phyloP scores from a whole-genome alignment of 345 rosid genomes.

The Lagerstroemia speciosa region DNA sequence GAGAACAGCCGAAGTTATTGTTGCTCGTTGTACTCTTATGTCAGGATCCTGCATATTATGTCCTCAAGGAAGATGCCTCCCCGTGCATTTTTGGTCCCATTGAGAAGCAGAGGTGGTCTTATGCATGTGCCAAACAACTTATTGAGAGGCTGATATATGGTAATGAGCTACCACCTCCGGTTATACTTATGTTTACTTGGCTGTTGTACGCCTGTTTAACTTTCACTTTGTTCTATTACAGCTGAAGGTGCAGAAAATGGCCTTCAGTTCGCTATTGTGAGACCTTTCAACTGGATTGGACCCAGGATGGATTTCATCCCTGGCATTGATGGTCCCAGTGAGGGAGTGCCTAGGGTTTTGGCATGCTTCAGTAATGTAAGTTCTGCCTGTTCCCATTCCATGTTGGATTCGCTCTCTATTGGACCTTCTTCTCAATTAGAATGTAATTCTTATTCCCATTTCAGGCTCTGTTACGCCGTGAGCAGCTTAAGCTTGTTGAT shows the following conservation, averaged over 20 bases:
- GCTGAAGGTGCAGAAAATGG: constrained; percentile 99
- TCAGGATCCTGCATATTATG: constrained; percentile 85
- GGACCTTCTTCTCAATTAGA: not conserved
- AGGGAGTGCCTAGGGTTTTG: constrained; percentile 96
- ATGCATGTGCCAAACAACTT: constrained; percentile 98
- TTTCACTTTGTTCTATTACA: constrained; percentile 11
- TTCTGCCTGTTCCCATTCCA: constrained; percentile 1
- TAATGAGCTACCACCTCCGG: constrained; percentile 12
- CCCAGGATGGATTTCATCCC: constrained; percentile 99
- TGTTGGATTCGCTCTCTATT: not conserved
- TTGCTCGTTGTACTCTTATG: not conserved
- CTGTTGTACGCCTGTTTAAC: constrained; percentile 5
- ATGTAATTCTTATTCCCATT: constrained; percentile 1
- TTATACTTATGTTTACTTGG: not conserved
- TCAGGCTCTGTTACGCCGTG: constrained; percentile 40
- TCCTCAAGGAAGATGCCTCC: constrained; percentile 79
- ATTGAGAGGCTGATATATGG: constrained; percentile 95
- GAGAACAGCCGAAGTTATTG: not conserved
- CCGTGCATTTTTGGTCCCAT: constrained; percentile 98
- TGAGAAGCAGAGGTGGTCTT: constrained; percentile 99
- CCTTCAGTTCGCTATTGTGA: constrained; percentile 87
- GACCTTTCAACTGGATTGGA: constrained; percentile 99
- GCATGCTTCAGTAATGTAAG: constrained; percentile 98
- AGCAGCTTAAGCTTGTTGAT: constrained; percentile 53
- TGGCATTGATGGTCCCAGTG: constrained; percentile 98